Conservation (phyloP, 2,329 filamentous ascomycete species). For the Tolypocladium paradoxum region DNA sequence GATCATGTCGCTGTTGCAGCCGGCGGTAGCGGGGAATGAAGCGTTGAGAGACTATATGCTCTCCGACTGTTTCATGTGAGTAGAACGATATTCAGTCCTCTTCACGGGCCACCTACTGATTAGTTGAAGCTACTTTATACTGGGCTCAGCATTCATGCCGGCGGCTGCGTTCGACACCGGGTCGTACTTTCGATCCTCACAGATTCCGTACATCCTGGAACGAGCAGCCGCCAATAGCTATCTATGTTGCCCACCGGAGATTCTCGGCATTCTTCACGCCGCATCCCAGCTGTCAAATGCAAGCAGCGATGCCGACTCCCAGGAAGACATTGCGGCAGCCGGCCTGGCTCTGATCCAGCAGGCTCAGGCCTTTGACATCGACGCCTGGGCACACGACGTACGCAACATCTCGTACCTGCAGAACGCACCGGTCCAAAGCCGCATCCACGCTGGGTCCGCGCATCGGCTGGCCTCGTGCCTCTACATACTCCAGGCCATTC, state of each 20-base stretch:
- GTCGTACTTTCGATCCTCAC: slow-evolving; percentile 23
- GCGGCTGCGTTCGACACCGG: slow-evolving; percentile 16
- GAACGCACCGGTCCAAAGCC: slow-evolving; percentile 21
- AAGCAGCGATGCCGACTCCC: slow-evolving; percentile 12
- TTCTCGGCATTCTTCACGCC: slow-evolving; percentile 31
- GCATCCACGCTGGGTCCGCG: slow-evolving; percentile 29
- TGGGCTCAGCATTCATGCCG: slow-evolving; percentile 32
- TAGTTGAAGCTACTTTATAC: slow-evolving; percentile 29
- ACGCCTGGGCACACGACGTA: slow-evolving; percentile 28
- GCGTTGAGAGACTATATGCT: slow-evolving; percentile 32
- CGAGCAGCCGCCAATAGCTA: slow-evolving; percentile 34
- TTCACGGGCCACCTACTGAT: neutral
- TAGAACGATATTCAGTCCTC: neutral
- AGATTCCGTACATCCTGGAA: slow-evolving; percentile 26
- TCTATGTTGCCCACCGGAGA: slow-evolving; percentile 32
- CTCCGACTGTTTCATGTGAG: slow-evolving; percentile 36
- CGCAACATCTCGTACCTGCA: slow-evolving; percentile 22
- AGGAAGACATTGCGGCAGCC: slow-evolving; percentile 16
- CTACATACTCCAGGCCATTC: slow-evolving; percentile 32
- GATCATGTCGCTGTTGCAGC: slow-evolving; percentile 30
- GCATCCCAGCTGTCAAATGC: slow-evolving; percentile 29
- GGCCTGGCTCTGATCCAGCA: slow-evolving; percentile 23
- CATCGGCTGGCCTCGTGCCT: slow-evolving; percentile 33
- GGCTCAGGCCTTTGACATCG: slow-evolving; percentile 29
- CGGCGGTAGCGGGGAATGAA: slow-evolving; percentile 19